phyloP scores from a whole-genome alignment of 129 eudicot genomes.

The Chrysanthemum makinoi region DNA sequence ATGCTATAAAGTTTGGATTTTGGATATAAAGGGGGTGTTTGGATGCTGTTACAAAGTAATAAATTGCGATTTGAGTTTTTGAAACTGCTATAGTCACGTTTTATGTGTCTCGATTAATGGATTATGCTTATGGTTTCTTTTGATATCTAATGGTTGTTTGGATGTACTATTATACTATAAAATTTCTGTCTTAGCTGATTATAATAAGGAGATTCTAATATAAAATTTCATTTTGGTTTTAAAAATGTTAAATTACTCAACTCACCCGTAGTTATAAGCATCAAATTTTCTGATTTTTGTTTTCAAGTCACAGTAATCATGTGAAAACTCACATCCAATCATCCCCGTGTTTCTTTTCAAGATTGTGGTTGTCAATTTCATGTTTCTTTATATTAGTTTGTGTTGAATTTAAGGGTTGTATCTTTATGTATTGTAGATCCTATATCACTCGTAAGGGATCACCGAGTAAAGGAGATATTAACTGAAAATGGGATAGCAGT shows the following conservation, averaged over 20 bases:
- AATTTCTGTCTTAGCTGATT: too few species aligned
- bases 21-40: constrained; percentile 8
- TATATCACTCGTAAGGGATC: constrained; percentile 91
- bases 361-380: too few species aligned
- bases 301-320: background rate
- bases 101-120: background rate
- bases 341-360: too few species aligned
- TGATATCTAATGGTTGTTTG: too few species aligned
- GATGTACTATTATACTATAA: too few species aligned
- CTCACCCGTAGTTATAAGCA: too few species aligned
- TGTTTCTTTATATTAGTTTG: background rate
- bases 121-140: background rate
- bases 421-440: constrained; percentile 59
- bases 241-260: too few species aligned
- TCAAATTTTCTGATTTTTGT: too few species aligned
- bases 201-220: too few species aligned
- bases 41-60: background rate
- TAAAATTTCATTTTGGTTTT: too few species aligned
- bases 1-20: constrained; percentile 9
- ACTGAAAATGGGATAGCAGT: constrained; percentile 68
- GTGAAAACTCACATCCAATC: background rate
- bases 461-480: constrained; percentile 72
- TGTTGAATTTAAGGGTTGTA: background rate
- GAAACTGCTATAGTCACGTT: background rate
- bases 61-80: constrained; percentile 5